These are phyloP conservation scores for Eucalyptus lansdowneana DNA, from an alignment of 345 rosid genomes.

Conservation along the genomic window DNA sequence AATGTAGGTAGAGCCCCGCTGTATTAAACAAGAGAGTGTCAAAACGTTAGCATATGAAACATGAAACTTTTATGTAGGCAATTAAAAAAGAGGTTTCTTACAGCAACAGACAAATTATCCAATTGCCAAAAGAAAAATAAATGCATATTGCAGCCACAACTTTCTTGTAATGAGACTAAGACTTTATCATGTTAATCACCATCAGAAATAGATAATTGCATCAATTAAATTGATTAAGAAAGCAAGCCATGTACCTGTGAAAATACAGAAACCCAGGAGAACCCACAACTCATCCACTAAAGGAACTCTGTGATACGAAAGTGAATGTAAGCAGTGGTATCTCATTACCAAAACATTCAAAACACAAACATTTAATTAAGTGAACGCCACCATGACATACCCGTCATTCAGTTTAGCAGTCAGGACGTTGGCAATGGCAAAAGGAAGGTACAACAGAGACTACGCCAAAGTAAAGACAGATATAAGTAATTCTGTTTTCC, in stretches of 20 bases:
- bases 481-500: not conserved
- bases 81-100: not conserved
- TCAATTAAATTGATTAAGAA: not conserved
- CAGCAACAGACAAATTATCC: not conserved
- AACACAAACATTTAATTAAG: not conserved
- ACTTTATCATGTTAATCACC: not conserved
- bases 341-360: not conserved
- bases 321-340: not conserved
- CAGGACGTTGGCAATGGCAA: conserved; percentile 90
- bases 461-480: conserved; percentile 12
- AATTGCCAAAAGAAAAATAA: not conserved
- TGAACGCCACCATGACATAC: conserved; percentile 20
- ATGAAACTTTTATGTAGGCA: not conserved
- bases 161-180: not conserved
- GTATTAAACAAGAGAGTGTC: not conserved
- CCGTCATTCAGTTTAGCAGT: conserved; percentile 90
- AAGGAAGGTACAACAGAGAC: conserved; percentile 89
- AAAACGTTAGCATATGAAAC: not conserved
- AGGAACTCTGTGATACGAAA: conserved; percentile 55
- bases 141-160: not conserved
- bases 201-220: not conserved
- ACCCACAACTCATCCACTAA: conserved; percentile 86
- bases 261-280: conserved; percentile 82
- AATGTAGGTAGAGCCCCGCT: conserved; percentile 75
- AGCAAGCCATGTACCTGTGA: conserved; percentile 40